These are phyloP conservation scores for Fraxinus pennsylvanica DNA, from an alignment of 257 asterid genomes.

Conservation along the genomic window DNA sequence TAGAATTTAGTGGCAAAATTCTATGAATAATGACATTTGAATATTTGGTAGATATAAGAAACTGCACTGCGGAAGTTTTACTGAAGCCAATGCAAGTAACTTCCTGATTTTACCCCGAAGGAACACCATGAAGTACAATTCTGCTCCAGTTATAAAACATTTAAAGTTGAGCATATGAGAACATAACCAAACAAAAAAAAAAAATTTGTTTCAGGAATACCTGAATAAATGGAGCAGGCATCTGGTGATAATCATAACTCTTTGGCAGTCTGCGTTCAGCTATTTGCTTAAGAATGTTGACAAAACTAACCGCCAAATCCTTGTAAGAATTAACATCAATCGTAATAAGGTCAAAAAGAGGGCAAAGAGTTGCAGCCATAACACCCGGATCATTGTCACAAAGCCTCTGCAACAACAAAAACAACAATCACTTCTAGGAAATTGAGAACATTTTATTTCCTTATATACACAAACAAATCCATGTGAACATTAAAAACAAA, in stretches of 20 bases:
- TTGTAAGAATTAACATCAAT: slow-evolving; percentile 72
- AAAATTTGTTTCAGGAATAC: slow-evolving; percentile 29
- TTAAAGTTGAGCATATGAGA: not conserved
- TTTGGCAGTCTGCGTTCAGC: slow-evolving; percentile 93
- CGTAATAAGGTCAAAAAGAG: slow-evolving; percentile 81
- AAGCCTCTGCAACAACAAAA: slow-evolving; percentile 63
- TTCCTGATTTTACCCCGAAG: not conserved
- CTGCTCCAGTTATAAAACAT: not conserved
- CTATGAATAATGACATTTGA: not conserved
- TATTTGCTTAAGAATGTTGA: slow-evolving; percentile 92
- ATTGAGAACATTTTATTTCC: slow-evolving; percentile 4
- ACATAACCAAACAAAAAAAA: not conserved
- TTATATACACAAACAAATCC: slow-evolving; percentile 5
- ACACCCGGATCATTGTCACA: slow-evolving; percentile 98
- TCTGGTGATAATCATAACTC: slow-evolving; percentile 95
- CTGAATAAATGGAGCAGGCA: slow-evolving; percentile 99
- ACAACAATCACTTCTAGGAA: slow-evolving; percentile 3
- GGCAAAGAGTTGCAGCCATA: slow-evolving; percentile 97
- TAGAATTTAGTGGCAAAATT: not conserved
- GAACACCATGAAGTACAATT: not conserved
- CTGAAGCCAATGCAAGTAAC: not conserved
- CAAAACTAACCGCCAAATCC: slow-evolving; percentile 87
- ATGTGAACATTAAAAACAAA: not conserved
- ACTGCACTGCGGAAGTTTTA: not conserved
- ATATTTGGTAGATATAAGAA: not conserved